Percentiles rank a stretch among this genome's conserved stretches.
These are phyloP conservation scores for Populus hybrid DNA, from an alignment of 441 rosid species.

Conservation along the genomic window DNA sequence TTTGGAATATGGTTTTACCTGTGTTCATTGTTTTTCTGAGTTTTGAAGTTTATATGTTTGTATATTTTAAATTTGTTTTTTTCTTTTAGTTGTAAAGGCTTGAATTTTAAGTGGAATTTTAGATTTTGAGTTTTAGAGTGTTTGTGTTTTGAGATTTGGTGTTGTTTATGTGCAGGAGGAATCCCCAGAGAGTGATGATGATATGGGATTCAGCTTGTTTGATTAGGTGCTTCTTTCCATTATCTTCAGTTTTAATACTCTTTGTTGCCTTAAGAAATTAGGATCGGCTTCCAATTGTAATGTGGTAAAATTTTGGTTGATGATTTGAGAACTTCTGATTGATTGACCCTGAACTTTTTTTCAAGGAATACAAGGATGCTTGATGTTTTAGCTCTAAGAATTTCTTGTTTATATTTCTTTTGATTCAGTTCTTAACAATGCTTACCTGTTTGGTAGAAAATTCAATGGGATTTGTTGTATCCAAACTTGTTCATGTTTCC, in stretches of 20 bases:
- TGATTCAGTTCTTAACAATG: neutral
- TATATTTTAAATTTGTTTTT: too few relatives aligned
- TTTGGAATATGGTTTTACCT: too few relatives aligned
- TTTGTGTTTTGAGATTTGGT: neutral
- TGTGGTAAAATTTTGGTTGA: neutral
- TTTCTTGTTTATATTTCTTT: neutral
- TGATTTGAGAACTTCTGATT: neutral
- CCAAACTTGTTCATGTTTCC: neutral
- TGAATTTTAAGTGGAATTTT: neutral
- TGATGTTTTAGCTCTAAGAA: neutral
- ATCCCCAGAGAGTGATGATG: constrained; percentile 59
- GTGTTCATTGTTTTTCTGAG: too few relatives aligned
- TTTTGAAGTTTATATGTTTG: neutral
- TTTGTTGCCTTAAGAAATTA: neutral
- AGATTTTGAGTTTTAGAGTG: neutral
- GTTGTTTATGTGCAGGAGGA: neutral
- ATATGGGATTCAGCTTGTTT: constrained; percentile 75
- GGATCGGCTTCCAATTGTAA: neutral
- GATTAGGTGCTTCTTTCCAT: constrained; percentile 34
- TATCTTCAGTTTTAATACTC: neutral
- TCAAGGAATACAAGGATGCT: neutral
- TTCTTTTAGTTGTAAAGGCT: too few relatives aligned
- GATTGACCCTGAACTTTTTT: neutral
- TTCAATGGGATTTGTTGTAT: neutral
- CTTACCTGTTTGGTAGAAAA: neutral